Evolutionary conservation across 108 stramenopile species (phyloP).

Genomic region (Cyclotella baltica): DNA sequence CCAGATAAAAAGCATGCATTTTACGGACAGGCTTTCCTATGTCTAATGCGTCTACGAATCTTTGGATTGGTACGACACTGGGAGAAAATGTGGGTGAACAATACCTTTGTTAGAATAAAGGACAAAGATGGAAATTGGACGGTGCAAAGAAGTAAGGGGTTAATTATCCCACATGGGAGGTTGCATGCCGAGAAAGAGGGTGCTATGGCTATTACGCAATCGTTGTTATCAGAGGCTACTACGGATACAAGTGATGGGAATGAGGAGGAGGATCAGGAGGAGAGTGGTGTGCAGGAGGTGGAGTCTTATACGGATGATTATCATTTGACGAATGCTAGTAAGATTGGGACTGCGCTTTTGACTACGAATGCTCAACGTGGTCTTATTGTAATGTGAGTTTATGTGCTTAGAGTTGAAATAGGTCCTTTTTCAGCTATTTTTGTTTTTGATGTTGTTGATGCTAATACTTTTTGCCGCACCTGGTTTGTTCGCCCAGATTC

Average conservation of each 20-base stretch:
- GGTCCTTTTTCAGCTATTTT: background rate
- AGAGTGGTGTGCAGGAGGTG: slow-evolving; percentile 13
- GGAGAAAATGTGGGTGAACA: slow-evolving; percentile 80
- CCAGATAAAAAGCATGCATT: slow-evolving; percentile 51
- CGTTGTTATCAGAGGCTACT: slow-evolving; percentile 1
- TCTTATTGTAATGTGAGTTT: slow-evolving; percentile 63
- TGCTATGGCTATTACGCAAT: slow-evolving; percentile 29
- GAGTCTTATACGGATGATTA: slow-evolving; percentile 54
- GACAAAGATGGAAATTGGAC: slow-evolving; percentile 47
- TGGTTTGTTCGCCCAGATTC: slow-evolving; percentile 48
- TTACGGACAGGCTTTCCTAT: slow-evolving; percentile 56
- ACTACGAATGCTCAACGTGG: slow-evolving; percentile 75
- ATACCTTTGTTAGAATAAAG: slow-evolving; percentile 54
- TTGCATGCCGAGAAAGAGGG: slow-evolving; percentile 28
- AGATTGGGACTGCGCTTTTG: slow-evolving; percentile 87
- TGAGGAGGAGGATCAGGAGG: background rate
- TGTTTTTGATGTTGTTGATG: background rate
- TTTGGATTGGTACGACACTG: slow-evolving; percentile 87
- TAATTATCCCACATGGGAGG: slow-evolving; percentile 32
- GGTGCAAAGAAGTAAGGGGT: slow-evolving; percentile 38
- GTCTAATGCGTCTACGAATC: slow-evolving; percentile 63
- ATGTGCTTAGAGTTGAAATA: background rate
- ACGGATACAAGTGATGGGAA: background rate
- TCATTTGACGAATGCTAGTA: slow-evolving; percentile 76
- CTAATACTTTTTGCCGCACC: slow-evolving; percentile 7